phyloP scores from a whole-genome alignment of 1,284 basidiomycete species.

The Sanghuangporus weigelae region DNA sequence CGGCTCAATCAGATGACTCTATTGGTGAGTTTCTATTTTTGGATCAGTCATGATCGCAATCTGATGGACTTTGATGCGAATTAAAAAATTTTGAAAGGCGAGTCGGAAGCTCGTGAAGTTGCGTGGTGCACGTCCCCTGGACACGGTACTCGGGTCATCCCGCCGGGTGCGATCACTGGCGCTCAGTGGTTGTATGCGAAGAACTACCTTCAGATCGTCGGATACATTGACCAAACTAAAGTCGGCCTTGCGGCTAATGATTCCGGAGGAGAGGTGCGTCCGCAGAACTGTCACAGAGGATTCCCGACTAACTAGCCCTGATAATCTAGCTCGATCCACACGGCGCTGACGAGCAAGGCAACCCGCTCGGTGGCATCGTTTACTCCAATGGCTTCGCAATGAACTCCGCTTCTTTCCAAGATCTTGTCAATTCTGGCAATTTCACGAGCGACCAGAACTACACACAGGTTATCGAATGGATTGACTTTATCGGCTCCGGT shows the following conservation, averaged over 20 bases:
- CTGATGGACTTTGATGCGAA: background rate
- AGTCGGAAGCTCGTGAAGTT: slow-evolving; percentile 54
- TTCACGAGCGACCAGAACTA: slow-evolving; percentile 22
- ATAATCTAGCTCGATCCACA: slow-evolving; percentile 23
- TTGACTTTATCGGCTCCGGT: slow-evolving; percentile 28
- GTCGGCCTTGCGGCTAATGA: slow-evolving; percentile 28
- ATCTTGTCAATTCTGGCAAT: slow-evolving; percentile 11
- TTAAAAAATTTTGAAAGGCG: slow-evolving; percentile 24
- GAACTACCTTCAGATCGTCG: slow-evolving; percentile 31
- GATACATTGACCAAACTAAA: slow-evolving; percentile 28
- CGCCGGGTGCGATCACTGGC: slow-evolving; percentile 41
- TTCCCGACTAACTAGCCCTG: background rate
- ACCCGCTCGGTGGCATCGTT: slow-evolving; percentile 35
- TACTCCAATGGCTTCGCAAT: slow-evolving; percentile 31
- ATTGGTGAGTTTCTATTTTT: slow-evolving; percentile 3
- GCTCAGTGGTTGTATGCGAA: slow-evolving; percentile 34
- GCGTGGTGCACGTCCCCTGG: slow-evolving; percentile 58
- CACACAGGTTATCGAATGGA: slow-evolving; percentile 30
- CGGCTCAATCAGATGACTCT: slow-evolving; percentile 23
- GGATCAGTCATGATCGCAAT: background rate
- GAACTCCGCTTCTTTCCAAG: slow-evolving; percentile 16
- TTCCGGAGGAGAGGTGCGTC: slow-evolving; percentile 23
- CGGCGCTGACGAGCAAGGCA: slow-evolving; percentile 28
- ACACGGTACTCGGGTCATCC: slow-evolving; percentile 54
- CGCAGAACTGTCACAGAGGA: background rate